Percentiles rank a stretch among this genome's conserved stretches.
These are phyloP conservation scores for Backusella sp. DNA, from an alignment of 192 early-diverging fungal species.

Conservation along the genomic window DNA sequence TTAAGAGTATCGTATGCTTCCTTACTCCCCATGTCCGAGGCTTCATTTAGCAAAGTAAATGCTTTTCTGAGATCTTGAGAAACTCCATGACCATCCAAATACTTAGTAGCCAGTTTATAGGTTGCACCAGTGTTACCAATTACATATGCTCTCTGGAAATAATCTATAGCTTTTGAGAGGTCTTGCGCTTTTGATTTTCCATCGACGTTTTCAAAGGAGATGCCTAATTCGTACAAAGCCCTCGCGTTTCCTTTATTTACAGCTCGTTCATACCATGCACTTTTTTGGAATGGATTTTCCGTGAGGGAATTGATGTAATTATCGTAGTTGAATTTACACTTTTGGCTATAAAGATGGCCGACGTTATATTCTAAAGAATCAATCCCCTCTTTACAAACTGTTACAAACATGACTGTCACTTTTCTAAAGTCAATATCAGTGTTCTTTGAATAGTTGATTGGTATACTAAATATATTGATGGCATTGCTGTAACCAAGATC, in stretches of 20 bases:
- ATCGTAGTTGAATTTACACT: too few relatives aligned
- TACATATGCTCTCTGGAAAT: slow-evolving; percentile 10
- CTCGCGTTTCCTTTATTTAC: slow-evolving; percentile 10
- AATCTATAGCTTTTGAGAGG: slow-evolving; percentile 1
- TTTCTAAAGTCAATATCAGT: background rate
- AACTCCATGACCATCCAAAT: background rate
- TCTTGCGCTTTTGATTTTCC: too few relatives aligned
- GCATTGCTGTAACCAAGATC: background rate
- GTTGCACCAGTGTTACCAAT: slow-evolving; percentile 11
- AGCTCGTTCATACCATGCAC: too few relatives aligned
- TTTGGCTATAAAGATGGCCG: background rate
- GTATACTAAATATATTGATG: background rate
- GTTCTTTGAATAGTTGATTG: background rate
- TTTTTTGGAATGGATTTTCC: too few relatives aligned
- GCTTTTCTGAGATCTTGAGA: background rate
- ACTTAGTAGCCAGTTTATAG: background rate
- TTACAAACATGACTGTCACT: background rate
- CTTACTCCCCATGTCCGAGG: too few relatives aligned
- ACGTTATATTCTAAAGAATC: background rate
- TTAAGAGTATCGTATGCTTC: background rate
- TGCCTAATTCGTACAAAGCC: too few relatives aligned
- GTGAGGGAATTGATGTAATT: too few relatives aligned
- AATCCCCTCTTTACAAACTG: background rate
- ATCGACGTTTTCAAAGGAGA: too few relatives aligned
- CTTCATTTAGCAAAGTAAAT: background rate